Evolutionary conservation across 2,329 filamentous ascomycete genomes (phyloP), one percentile per base, ranked within the genome.

Genomic region (Aspergillus fumigatiaffinis): DNA sequence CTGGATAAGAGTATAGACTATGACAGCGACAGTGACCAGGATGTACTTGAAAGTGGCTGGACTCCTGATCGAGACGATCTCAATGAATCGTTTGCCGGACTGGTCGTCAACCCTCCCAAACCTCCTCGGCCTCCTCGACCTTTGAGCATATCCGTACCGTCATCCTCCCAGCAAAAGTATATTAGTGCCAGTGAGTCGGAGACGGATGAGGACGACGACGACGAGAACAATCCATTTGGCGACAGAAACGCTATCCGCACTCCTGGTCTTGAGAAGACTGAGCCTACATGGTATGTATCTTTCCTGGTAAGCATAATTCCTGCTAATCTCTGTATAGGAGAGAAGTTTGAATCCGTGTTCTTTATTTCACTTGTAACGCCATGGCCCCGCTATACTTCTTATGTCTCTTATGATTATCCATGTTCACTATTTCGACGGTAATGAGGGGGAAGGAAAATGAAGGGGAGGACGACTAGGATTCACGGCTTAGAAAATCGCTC

Each of bases 171-270:
- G 23, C 64, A 62, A 21, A 62, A 53, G 17, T 76, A 79, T 32
- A 79, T 83, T n/a, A 82, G 81, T 17, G 84, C 86, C 12, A 81
- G 81, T 50, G 82, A 85, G 32, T 76, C 77, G 2, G 78, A 75
- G 29, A 66, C 69, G 17, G 77, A 81, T n/a, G 78, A 81, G 7
- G 84, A 84, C 2, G 87, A 89, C 7, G 87, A 89, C n/a, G 88
- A 91, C 47, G 89, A 92, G n/a, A 84, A 94, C 61, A 85, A 96
- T 69, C 92, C 92, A 0, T 96, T 96, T 72, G 90, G 89, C 3
- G 91, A 96, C 71, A 84, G 84, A 46, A 92, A 96, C 70, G 89
- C 86, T 14, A 74, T 77, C 41, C 62, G 61, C 23, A 73, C 73
- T 1, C 69, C 73, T 17, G 61, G 52, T 5, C 46, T 72, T 38